These are phyloP conservation scores for Didymella keratinophila DNA, from an alignment of 2,329 filamentous ascomycete genomes.

Conservation along the genomic window DNA sequence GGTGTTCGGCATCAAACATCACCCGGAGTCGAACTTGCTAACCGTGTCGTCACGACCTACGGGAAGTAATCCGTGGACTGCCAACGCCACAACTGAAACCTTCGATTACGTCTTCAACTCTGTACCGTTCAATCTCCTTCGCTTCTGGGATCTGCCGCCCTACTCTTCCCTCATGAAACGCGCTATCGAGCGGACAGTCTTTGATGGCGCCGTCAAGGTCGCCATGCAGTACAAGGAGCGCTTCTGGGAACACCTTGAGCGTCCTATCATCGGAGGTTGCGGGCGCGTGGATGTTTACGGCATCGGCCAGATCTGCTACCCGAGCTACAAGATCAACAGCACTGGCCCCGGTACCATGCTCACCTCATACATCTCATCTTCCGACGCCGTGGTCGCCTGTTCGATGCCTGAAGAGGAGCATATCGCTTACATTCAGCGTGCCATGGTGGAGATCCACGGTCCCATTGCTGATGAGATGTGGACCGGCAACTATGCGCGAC, in stretches of 20 bases:
- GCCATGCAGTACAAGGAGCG: conserved; percentile 71
- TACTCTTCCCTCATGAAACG: conserved; percentile 57
- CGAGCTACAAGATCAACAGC: conserved; percentile 68
- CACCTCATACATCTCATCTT: conserved; percentile 60
- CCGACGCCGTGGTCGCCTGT: conserved; percentile 52
- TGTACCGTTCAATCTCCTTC: conserved; percentile 67
- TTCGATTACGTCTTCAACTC: conserved; percentile 71
- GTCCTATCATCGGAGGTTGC: conserved; percentile 68
- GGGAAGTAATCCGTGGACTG: conserved; percentile 49
- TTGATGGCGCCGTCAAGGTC: conserved; percentile 60
- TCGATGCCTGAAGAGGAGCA: conserved; percentile 64
- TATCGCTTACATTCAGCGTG: conserved; percentile 66
- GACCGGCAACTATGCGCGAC: conserved; percentile 68
- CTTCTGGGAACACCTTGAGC: conserved; percentile 60
- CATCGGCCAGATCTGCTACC: conserved; percentile 69
- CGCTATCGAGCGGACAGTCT: conserved; percentile 56
- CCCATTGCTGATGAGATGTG: conserved; percentile 64
- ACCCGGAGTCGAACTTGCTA: conserved; percentile 59
- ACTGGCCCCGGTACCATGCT: conserved; percentile 66
- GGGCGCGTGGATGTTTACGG: conserved; percentile 65
- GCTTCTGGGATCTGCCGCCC: conserved; percentile 64
- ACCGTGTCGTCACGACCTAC: conserved; percentile 61
- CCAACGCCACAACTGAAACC: conserved; percentile 53
- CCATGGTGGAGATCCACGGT: conserved; percentile 70
- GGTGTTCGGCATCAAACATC: conserved; percentile 63